Evolutionary conservation across 352 stramenopile genomes (phyloP), one percentile per base, ranked within the genome.

Genomic region (Phytopythium cucurbitacearum): DNA sequence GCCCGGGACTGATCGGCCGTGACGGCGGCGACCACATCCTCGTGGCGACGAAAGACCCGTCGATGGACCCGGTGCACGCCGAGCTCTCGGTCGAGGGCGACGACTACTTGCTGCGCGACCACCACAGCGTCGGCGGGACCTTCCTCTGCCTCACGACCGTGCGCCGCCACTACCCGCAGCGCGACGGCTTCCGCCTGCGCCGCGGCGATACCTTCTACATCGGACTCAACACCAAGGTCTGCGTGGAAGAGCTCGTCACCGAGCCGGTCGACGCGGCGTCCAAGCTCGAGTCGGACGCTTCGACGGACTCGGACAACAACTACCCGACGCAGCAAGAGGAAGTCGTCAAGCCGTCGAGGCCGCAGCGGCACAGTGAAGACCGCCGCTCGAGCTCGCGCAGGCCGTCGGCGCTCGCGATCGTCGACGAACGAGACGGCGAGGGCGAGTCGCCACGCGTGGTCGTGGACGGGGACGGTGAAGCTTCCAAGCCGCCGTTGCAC

Each of bases 81-180:
- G 61, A 87, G 53, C 55, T 91, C 13, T 64, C 69, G 8, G 39
- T 88, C 37, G 57, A 79, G 38, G 74, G 73, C 3, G 80, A 89
- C 42, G 76, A 87, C 49, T 91, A 89, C 34, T 57, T 89, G 40
- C 32, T 91, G 0, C 67, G 62, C 13, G 80, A 91, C 40, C 48
- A 69, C 4, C 60, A 73, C 21, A 86, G 71, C 49, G 59, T 60
- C 15, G 69, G 53, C 2, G 78, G 77, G 3, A 85, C 77, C 21
- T 91, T 75, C 44, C 61, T 91, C n/a, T 91, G 80, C 41, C 67
- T 91, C n/a, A 79, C 59, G 10, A 91, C 80, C 7, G 78, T 67
- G 5, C 75, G 73, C n/a, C 73, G 80, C 1, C 77, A 89, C 35
- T 80, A 81, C 36, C 73, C 77, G 0, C 80, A 91, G 56, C 74